Conservation (phyloP, 768 basidiomycete species). For the Trametes elegans region DNA sequence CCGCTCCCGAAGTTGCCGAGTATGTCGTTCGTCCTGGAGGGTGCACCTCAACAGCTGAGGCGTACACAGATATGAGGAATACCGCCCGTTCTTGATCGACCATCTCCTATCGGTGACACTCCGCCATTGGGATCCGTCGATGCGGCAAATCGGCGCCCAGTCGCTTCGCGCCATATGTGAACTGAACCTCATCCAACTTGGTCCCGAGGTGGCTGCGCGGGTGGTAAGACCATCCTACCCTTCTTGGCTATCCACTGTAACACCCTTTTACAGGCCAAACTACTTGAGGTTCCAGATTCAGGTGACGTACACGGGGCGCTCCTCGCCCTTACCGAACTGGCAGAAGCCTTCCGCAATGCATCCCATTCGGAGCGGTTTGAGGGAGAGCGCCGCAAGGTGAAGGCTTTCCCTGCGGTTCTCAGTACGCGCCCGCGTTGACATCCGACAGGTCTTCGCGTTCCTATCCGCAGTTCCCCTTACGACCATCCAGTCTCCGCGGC, state of each 20-base stretch:
- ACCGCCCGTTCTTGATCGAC: conserved; percentile 63
- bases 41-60: background rate
- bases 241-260: conserved; percentile 1
- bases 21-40: conserved; percentile 42
- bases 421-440: background rate
- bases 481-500: conserved; percentile 61
- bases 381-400: conserved; percentile 42
- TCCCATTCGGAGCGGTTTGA: conserved; percentile 3
- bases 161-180: conserved; percentile 70
- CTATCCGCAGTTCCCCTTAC: conserved; percentile 56
- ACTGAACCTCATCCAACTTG: conserved; percentile 53
- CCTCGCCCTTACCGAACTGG: conserved; percentile 70
- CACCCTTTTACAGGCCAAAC: conserved; percentile 40
- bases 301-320: conserved; percentile 80
- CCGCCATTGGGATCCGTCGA: conserved; percentile 84
- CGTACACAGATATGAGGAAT: conserved; percentile 66
- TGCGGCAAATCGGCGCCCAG: conserved; percentile 76
- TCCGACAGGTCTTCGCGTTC: conserved; percentile 60
- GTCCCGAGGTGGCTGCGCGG: conserved; percentile 45
- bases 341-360: conserved; percentile 49
- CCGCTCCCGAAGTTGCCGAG: conserved; percentile 86
- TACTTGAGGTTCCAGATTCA: conserved; percentile 63
- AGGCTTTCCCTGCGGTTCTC: conserved; percentile 7
- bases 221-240: conserved; percentile 57
- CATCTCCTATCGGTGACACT: conserved; percentile 74